Base-by-base conservation (phyloP, 768 basidiomycete species). In the Exsudoporus frostii region DNA sequence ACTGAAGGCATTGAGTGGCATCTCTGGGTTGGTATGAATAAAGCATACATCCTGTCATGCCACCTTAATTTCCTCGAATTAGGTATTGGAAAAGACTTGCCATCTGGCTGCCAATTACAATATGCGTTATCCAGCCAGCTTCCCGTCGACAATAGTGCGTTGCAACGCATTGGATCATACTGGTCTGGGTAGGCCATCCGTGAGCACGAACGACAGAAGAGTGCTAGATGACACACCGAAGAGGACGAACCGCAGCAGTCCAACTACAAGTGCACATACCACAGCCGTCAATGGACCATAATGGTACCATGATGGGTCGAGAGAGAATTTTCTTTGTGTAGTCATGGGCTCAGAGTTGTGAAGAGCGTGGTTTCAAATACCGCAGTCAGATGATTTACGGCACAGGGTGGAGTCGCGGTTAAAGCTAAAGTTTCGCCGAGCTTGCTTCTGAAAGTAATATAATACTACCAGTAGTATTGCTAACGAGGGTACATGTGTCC, bases 101-200 rank as follows among this genome's bases (percentile, higher is more conserved):
- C 91, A 55, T 91, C 81, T 3, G 93, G 93, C 66, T 97, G 93
- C 93, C 93, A 97, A 62, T 85, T 86, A 55, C 68, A 75, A 65
- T 79, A 77, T 37, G 66, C 70, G 24, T 71, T 66, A 65, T 92
- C 92, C 50, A 92, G 68, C 92, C 92, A 96, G 60, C 79, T 80
- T 27, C 93, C 93, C 37, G 74, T 75, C 44, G 77, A 85, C 43
- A 93, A 67, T 25, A 94, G 69, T 5, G 89, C 78, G 53, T 79
- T 73, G 65, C 93, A 95, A 63, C 83, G 87, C 48, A 80, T 74
- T 14, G 86, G 83, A 68, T 94, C 92, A 7, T 77, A 70, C 67
- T 77, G 79, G 68, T 90, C 93, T 93, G 37, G 29, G 41, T 17
- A 17, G 32, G 37, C 36, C 19, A 14, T 40, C 30, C 19, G 20